Evolutionary conservation across 371 early-diverging fungal genomes (phyloP), one percentile per base, ranked within the genome.

Genomic region (Syncephalastrum sp.): DNA sequence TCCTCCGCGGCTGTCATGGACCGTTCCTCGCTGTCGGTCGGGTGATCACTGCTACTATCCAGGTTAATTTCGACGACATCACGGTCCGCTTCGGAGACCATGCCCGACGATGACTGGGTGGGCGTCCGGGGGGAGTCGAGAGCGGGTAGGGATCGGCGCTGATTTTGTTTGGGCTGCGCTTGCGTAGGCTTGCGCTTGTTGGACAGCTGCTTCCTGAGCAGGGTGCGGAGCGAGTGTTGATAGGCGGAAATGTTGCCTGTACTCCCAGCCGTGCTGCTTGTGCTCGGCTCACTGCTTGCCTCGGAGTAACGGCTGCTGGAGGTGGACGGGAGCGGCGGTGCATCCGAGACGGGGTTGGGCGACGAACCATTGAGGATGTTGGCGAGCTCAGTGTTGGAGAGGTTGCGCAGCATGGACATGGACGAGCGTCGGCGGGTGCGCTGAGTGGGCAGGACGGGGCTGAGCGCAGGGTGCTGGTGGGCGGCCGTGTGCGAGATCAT

Each of bases 11-110:
- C 15, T 24, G 47, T 24, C 15, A 21, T 23, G 19, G 38, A 33
- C 38, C 38, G 38, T 5, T 33, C 38, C 38, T 33, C 38, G 38
- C 38, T 33, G 38, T 19, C 21, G 7, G 47, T 46, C 29, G 47
- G 38, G 33, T 51, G 19, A 6, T 24, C 51, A 23, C 42, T 43
- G 25, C 23, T 48, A 47, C 54, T 50, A 47, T 69, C 65, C 50
- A 69, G 43, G 42, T 60, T 50, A 14, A 69, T 65, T 17, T 69
- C 69, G 14, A 65, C 59, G 13, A 69, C 61, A 55, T 69, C 69
- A 19, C 47, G 62, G 45, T 67, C 67, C 10, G 63, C 67, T 24
- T 67, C 63, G 38, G 51, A 43, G 16, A 24, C n/a, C 15, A 42
- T 38, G 17, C 53, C 10, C 51, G 51, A 51, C 17, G 38, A 33